Conservation (phyloP, 108 stramenopile species). For the Cyclotella baltica region DNA sequence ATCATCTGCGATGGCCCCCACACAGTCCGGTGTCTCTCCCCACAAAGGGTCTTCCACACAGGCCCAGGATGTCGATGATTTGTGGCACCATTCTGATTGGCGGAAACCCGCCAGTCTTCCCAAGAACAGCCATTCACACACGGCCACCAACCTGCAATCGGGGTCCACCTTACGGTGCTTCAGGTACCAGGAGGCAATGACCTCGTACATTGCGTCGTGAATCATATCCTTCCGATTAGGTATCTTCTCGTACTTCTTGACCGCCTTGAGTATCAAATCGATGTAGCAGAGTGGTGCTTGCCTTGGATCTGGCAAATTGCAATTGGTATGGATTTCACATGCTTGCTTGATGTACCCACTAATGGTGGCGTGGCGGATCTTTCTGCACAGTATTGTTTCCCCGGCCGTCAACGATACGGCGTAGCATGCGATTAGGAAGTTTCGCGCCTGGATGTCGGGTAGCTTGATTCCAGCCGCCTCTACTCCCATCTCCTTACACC, state of each 20-base stretch:
- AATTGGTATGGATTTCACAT: neutral
- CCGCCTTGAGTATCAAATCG: neutral
- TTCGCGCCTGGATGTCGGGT: neutral
- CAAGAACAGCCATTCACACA: conserved; percentile 20
- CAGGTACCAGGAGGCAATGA: neutral
- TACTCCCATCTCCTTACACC: neutral
- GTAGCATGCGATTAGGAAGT: conserved; percentile 24
- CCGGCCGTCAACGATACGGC: conserved; percentile 4
- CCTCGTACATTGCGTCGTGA: conserved; percentile 1
- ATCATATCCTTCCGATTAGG: conserved; percentile 16
- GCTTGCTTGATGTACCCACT: conserved; percentile 5
- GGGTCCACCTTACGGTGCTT: neutral
- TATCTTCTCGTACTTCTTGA: conserved; percentile 7
- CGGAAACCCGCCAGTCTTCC: too few species aligned
- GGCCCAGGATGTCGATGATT: too few species aligned
- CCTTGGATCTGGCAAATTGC: neutral
- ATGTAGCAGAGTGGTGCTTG: neutral
- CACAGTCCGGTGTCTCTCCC: too few species aligned
- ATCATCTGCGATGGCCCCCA: too few species aligned
- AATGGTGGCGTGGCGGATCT: neutral
- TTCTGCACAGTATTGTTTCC: neutral
- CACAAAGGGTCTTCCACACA: too few species aligned
- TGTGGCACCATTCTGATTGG: too few species aligned
- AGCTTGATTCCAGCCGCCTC: neutral
- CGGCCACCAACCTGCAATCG: neutral